Conservation (phyloP, 2,329 filamentous ascomycete species). For the Aspergillus amoenus region DNA sequence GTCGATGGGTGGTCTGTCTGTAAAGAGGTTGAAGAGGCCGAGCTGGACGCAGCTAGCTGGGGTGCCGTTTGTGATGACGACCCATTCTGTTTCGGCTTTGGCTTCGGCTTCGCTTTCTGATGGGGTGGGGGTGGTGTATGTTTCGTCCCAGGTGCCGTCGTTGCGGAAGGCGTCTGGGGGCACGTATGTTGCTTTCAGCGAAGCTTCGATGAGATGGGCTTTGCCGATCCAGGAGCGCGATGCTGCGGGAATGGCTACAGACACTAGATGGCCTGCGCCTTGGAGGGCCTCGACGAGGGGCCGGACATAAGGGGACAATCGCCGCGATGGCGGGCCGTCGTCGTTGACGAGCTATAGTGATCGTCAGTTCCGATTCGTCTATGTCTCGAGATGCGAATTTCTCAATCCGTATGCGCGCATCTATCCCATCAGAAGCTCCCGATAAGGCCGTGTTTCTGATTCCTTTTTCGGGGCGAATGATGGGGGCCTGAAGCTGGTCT, state of each 20-base stretch:
- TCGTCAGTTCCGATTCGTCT: background rate
- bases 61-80: constrained; percentile 70
- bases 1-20: constrained; percentile 65
- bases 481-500: constrained; percentile 1
- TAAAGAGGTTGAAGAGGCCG: constrained; percentile 73
- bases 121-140: constrained; percentile 1
- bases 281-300: constrained; percentile 68
- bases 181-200: constrained; percentile 77
- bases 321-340: constrained; percentile 70
- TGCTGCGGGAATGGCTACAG: constrained; percentile 80
- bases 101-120: constrained; percentile 49
- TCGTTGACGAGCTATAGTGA: constrained; percentile 57
- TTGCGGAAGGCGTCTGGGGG: constrained; percentile 56
- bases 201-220: constrained; percentile 86
- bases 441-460: background rate
- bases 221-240: constrained; percentile 97
- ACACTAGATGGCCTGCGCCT: constrained; percentile 73
- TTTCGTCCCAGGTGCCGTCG: constrained; percentile 54
- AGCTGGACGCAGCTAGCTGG: constrained; percentile 76
- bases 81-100: constrained; percentile 52
- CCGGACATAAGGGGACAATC: constrained; percentile 73
- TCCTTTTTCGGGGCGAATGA: constrained; percentile 1
- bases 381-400: background rate
- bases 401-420: background rate
- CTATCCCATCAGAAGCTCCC: background rate